Evolutionary conservation across 2,329 filamentous ascomycete genomes (phyloP).

Genomic region (Hymenoscyphus repandus): DNA sequence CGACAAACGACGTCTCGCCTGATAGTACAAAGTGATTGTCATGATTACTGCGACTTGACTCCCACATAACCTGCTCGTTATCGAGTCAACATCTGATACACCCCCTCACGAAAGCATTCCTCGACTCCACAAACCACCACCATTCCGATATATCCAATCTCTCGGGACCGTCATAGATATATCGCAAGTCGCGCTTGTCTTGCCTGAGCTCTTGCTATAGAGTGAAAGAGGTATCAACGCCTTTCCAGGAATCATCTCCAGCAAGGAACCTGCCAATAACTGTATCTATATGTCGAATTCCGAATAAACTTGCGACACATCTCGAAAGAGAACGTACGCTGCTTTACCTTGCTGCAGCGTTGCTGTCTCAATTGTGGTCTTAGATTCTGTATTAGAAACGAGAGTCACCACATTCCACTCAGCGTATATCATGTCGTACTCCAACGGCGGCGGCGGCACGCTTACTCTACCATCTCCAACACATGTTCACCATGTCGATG

Average conservation of each 20-base stretch:
- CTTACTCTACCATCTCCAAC: slow-evolving; percentile 85
- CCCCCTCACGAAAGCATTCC: slow-evolving; percentile 14
- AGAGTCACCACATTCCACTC: slow-evolving; percentile 22
- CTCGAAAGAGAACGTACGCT: slow-evolving; percentile 6
- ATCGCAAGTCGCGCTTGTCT: neutral
- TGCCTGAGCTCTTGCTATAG: neutral
- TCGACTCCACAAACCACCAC: slow-evolving; percentile 1
- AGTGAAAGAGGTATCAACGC: neutral
- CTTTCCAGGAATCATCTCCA: neutral
- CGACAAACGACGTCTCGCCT: neutral
- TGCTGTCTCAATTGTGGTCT: slow-evolving; percentile 3
- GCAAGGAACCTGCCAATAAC: neutral
- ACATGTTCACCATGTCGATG: slow-evolving; percentile 75
- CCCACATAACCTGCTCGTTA: slow-evolving; percentile 14
- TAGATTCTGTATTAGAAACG: slow-evolving; percentile 15
- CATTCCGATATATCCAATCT: slow-evolving; percentile 7
- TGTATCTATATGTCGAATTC: slow-evolving; percentile 17
- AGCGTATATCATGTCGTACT: slow-evolving; percentile 48
- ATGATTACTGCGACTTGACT: slow-evolving; percentile 15
- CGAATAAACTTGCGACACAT: slow-evolving; percentile 13
- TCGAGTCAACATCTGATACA: slow-evolving; percentile 8
- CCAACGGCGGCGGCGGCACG: slow-evolving; percentile 62
- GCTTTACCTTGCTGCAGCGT: no score
- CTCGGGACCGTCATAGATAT: slow-evolving; percentile 2
- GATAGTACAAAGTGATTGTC: slow-evolving; percentile 1